These are phyloP conservation scores for Talaromyces sp. DNA, from an alignment of 2,329 filamentous ascomycete species.

Conservation along the genomic window DNA sequence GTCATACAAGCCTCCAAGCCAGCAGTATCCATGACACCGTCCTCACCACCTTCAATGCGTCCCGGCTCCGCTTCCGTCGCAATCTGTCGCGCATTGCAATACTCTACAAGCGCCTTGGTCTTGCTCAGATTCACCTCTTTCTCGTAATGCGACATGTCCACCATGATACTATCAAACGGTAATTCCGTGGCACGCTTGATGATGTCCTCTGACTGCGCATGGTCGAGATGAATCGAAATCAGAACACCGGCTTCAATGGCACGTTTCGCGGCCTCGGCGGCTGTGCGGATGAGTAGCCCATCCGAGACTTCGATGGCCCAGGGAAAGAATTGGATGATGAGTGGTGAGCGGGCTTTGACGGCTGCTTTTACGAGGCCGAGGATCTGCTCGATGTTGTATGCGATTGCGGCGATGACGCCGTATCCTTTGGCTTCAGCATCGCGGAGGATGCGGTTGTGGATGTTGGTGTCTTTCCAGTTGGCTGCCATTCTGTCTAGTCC, in stretches of 20 bases:
- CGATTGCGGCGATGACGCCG: slow-evolving; percentile 9
- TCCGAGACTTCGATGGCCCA: slow-evolving; percentile 2
- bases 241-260: background rate
- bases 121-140: slow-evolving; percentile 5
- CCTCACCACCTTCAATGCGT: slow-evolving; percentile 3
- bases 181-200: slow-evolving; percentile 7
- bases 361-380: slow-evolving; percentile 7
- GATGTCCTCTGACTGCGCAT: slow-evolving; percentile 3
- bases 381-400: slow-evolving; percentile 10
- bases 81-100: slow-evolving; percentile 6
- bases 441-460: background rate
- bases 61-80: slow-evolving; percentile 4
- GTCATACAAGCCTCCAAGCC: slow-evolving; percentile 9
- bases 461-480: background rate
- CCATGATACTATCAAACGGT: slow-evolving; percentile 10
- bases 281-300: background rate
- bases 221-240: slow-evolving; percentile 7
- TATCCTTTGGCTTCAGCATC: background rate
- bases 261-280: slow-evolving; percentile 3
- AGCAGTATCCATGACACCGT: slow-evolving; percentile 7
- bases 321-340: slow-evolving; percentile 10
- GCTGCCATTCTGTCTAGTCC: background rate
- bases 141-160: slow-evolving; percentile 11
- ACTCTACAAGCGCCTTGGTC: slow-evolving; percentile 7
- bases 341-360: background rate